Base-by-base conservation (phyloP, 1,284 basidiomycete genomes). In the Ceratobasidium sp. region DNA sequence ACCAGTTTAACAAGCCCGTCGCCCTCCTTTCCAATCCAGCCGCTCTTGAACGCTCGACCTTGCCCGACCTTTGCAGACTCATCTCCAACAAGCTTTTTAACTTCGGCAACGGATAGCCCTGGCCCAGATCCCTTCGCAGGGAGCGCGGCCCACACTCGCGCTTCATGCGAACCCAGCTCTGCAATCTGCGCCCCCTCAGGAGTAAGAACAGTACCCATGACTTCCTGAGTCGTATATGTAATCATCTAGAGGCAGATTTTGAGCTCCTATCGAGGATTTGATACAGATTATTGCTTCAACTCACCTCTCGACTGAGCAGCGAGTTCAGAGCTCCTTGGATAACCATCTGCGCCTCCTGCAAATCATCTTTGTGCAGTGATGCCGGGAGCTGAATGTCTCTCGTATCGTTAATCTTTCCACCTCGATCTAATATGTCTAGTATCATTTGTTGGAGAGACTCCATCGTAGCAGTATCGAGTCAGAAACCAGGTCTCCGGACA, bases 1-100 rank as follows among this genome's bases (percentile, higher is more conserved):
- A 97, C 96, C 79, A 92, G 87, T 85, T 94, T 93, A 74, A 98
- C 91, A 79, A 98, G 91, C 26, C 96, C 95, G 80, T 91, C 90
- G 3, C 94, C 95, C 80, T 97, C 94, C 85, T 99, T 99, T 42
- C 89, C 90, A 80, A 99, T 96, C 97, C 98, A 99, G 81, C 94
- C 95, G 83, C 95, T 97, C 87, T 97, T 98, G 90, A 99, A 98
- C 28, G 97, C 98, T 80, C 94, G 91, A 40, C 93, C 93, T 85
- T 99, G 98, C 2, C 98, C 98, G 79, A 87, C 90, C 87, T 96
- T 97, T 23, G 94, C 91, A 5, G 90, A 89, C 81, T 97, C 95
- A 77, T 93, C 92, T 12, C 96, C 96, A 12, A 98, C 89, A 76
- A 86, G 84, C 81, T 89, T 89, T 86, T 94, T 93, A 15, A 97